phyloP scores from a whole-genome alignment of 805 yeast species.

The Jamesozyma gamospora region DNA sequence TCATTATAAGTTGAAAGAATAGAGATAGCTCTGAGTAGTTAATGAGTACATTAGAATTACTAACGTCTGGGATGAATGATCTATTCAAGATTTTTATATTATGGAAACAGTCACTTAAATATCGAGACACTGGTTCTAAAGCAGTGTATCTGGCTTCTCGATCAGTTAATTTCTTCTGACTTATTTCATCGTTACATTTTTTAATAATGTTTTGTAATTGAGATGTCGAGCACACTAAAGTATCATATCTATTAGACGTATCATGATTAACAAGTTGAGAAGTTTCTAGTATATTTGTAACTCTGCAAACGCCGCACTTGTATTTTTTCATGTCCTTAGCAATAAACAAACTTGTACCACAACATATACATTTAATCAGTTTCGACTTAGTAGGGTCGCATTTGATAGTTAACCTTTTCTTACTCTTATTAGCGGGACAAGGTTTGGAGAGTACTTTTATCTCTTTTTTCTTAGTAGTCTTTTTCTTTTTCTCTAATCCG shows the following conservation, averaged over 20 bases:
- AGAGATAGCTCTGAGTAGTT: constrained; percentile 38
- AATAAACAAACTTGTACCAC: constrained; percentile 36
- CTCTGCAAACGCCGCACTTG: constrained; percentile 53
- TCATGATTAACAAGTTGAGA: not conserved
- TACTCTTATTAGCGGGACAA: not conserved
- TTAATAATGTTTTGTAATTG: constrained; percentile 6
- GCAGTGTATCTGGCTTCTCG: constrained; percentile 16
- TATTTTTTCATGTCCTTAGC: constrained; percentile 33
- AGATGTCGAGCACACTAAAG: constrained; percentile 2
- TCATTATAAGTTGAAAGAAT: constrained; percentile 37
- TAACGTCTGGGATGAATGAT: constrained; percentile 38
- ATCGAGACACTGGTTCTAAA: constrained; percentile 42
- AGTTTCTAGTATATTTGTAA: constrained; percentile 29
- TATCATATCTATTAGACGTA: not conserved
- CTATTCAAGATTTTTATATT: constrained; percentile 38
- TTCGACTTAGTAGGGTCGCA: not conserved
- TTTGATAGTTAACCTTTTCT: not conserved
- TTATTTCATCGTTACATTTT: constrained; percentile 1
- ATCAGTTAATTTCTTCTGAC: not conserved
- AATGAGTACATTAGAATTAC: constrained; percentile 27
- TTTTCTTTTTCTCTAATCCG: constrained; percentile 1
- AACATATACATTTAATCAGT: constrained; percentile 33
- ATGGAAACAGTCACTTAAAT: constrained; percentile 40
- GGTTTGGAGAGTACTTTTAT: constrained; percentile 2
- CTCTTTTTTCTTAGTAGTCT: constrained; percentile 1